A percentile compares a stretch with the other conserved stretches of the same genome.
Evolutionary conservation across 73 alveolate species (phyloP).

Genomic region (Paramecium bursaria): DNA sequence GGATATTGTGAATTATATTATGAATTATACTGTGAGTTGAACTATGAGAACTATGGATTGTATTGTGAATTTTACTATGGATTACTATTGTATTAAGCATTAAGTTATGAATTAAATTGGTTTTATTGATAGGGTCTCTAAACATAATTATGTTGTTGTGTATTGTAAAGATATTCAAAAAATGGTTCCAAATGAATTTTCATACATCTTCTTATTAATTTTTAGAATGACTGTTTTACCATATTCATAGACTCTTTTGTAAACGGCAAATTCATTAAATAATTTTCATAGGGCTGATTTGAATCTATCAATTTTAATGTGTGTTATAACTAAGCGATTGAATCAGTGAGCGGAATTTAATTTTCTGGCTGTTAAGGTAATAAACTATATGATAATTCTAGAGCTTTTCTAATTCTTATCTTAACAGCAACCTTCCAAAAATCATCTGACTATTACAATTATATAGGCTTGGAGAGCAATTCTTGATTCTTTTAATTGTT

Average conservation of each 20-base stretch:
- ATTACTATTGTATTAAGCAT: neutral
- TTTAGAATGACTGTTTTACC: conserved; percentile 14
- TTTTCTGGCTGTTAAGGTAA: neutral
- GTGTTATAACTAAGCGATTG: conserved; percentile 13
- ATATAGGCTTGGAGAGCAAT: conserved; percentile 19
- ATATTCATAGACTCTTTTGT: conserved; percentile 53
- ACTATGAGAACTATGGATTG: neutral
- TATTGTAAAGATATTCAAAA: neutral
- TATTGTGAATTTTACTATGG: neutral
- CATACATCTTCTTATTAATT: conserved; percentile 15
- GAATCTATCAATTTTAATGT: conserved; percentile 4
- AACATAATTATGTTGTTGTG: neutral
- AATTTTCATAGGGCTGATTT: conserved; percentile 50
- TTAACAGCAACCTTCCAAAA: conserved; percentile 39
- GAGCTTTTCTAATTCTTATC: conserved; percentile 11
- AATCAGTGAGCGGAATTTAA: neutral
- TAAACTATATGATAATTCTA: neutral
- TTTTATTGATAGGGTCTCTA: neutral
- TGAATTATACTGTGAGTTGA: neutral
- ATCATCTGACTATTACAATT: conserved; percentile 5
- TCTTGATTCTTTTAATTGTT: conserved; percentile 25
- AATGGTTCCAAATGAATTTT: conserved; percentile 3
- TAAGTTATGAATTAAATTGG: neutral
- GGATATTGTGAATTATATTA: neutral
- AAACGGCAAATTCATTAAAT: conserved; percentile 56